Conservation (phyloP, 139 green algal species). For the Chlorella sp. region DNA sequence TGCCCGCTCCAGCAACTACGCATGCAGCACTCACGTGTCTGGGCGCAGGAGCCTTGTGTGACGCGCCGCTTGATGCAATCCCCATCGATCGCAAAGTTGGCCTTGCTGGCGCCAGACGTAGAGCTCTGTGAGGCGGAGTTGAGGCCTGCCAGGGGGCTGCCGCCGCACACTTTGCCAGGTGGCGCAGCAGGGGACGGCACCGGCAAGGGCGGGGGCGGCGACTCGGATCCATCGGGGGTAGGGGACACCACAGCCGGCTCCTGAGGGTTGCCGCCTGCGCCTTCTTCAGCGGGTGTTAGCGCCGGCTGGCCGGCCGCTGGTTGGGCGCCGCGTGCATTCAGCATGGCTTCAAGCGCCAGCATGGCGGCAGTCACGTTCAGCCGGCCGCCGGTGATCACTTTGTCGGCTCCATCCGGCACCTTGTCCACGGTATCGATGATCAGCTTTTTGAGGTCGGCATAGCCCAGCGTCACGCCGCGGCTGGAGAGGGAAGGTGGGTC, state of each 20-base stretch:
- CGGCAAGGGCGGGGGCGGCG: no score
- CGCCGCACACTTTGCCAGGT: conserved; percentile 26
- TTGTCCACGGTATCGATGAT: conserved; percentile 12
- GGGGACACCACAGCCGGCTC: neutral
- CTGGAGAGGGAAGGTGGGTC: neutral
- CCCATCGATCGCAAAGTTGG: conserved; percentile 33
- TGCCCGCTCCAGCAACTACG: no score
- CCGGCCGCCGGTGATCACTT: conserved; percentile 14
- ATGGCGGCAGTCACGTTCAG: conserved; percentile 8
- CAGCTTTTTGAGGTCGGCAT: conserved; percentile 5
- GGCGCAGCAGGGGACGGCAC: neutral
- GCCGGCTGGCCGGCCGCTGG: neutral
- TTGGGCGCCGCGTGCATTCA: neutral
- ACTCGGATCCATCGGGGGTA: neutral
- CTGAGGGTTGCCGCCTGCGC: no score
- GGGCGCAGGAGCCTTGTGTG: conserved; percentile 10
- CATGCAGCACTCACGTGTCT: conserved; percentile 16
- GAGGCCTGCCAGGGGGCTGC: conserved; percentile 12
- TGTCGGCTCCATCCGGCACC: neutral
- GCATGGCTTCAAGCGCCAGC: neutral
- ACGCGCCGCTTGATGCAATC: conserved; percentile 21
- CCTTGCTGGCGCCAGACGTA: neutral
- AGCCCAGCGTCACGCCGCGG: conserved; percentile 13
- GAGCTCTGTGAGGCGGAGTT: conserved; percentile 20
- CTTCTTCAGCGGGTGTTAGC: neutral